Base-by-base conservation (phyloP, 345 rosid genomes). In the Dimocarpus longan region DNA sequence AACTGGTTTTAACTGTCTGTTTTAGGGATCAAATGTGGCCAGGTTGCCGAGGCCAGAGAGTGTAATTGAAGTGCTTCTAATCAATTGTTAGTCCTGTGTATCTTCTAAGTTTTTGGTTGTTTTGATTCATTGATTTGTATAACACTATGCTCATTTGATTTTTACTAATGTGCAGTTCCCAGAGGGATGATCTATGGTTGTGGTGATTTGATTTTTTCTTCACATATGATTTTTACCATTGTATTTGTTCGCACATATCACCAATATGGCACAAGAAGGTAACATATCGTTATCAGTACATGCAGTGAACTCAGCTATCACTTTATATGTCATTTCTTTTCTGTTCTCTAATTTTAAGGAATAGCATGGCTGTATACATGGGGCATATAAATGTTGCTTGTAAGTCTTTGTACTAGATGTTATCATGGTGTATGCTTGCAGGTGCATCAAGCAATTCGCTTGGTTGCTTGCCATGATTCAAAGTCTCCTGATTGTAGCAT, bases 141-240 rank as follows among this genome's bases (percentile, higher is more conserved):
- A 75, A 77, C 26, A 13, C 21, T 19, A 71, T 65, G 66, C 52
- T 81, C 42, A 78, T 67, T 74, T 78, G 43, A 44, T 78, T 74
- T 79, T 40, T 71, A 26, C 76, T 39, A 59, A 44, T 74, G 28
- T 82, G 87, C 92, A 94, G 98, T 94, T 90, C 98, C 95, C 54
- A 78, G 74, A 37, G 98, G 97, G 4, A 75, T 85, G 15, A 46
- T 90, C 10, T 92, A 89, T 85, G 94, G 95, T 24, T 94, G 98
- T 79, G 98, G 98, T 46, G 98, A 94, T 86, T 74, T 94, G 88
- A 92, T 94, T 43, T 94, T 94, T 82, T 94, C 98, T 65, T 94
- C 98, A n/a, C 98, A 94, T 87, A 94, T 88, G 88, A 94, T 91
- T 81, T 92, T 94, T 73, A 87, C 88, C 24, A 80, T 94, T 16